Percentiles rank a stretch among this genome's conserved stretches.
Evolutionary conservation across 2,329 filamentous ascomycete species (phyloP).

Genomic region (Alternaria arborescens): DNA sequence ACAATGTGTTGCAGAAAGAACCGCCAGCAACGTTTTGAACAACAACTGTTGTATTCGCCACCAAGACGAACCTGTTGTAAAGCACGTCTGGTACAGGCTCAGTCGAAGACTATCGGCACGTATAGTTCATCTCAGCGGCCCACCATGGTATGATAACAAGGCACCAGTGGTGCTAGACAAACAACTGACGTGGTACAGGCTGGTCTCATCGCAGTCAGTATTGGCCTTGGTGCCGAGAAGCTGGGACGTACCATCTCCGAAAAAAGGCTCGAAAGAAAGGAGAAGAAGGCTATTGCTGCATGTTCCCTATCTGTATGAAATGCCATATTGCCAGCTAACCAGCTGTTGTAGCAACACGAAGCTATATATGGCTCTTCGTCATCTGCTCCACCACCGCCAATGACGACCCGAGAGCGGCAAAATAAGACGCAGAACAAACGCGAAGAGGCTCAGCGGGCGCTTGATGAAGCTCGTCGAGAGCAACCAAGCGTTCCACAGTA

Average conservation of each 20-base stretch:
- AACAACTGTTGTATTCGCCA: not conserved
- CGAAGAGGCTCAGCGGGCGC: constrained; percentile 16
- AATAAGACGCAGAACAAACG: constrained; percentile 19
- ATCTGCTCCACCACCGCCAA: constrained; percentile 13
- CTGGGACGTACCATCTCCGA: constrained; percentile 32
- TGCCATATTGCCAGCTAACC: not conserved
- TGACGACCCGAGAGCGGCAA: constrained; percentile 10
- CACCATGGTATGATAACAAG: not conserved
- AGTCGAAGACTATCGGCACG: not conserved
- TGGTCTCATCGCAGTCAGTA: constrained; percentile 27
- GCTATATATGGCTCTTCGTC: constrained; percentile 22
- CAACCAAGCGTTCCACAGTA: constrained; percentile 11
- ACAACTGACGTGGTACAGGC: constrained; percentile 24
- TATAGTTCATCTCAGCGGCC: constrained; percentile 3
- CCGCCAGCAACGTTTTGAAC: not conserved
- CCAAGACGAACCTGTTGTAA: constrained; percentile 12
- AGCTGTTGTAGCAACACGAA: constrained; percentile 23
- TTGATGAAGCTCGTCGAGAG: constrained; percentile 17
- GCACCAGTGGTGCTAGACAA: not conserved
- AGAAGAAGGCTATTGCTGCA: constrained; percentile 34
- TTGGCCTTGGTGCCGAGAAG: constrained; percentile 33
- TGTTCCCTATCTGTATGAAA: not conserved
- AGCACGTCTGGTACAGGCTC: not conserved
- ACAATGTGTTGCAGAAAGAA: constrained; percentile 8
- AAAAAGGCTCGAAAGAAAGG: constrained; percentile 33